Evolutionary conservation across 768 basidiomycete genomes (phyloP).

Genomic region (Suillus subalutaceus): DNA sequence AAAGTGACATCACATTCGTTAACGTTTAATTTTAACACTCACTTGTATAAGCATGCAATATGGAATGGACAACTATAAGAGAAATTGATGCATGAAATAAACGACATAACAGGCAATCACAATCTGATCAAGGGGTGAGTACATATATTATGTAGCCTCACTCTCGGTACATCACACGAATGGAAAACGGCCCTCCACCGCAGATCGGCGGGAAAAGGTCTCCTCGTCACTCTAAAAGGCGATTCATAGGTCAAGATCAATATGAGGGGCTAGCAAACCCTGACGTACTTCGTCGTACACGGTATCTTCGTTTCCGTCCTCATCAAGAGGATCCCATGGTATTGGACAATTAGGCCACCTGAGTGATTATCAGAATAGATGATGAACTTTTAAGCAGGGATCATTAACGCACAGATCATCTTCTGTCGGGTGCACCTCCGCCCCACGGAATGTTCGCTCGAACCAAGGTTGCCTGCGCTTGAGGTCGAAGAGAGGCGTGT

Average conservation of each 20-base stretch:
- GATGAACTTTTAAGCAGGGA: neutral
- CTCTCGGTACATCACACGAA: neutral
- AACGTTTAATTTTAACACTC: too few species aligned
- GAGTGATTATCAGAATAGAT: neutral
- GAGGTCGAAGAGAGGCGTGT: slow-evolving; percentile 31
- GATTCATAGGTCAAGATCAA: neutral
- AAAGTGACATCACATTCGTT: too few species aligned
- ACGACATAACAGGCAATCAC: neutral
- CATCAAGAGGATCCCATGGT: slow-evolving; percentile 29
- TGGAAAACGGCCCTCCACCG: neutral
- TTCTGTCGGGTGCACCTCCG: slow-evolving; percentile 7
- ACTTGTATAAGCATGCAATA: neutral
- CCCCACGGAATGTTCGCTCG: slow-evolving; percentile 17
- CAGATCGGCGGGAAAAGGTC: neutral
- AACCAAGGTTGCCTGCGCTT: slow-evolving; percentile 16
- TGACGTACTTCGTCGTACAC: slow-evolving; percentile 5
- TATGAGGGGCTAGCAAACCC: neutral
- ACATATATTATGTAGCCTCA: neutral
- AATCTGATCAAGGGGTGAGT: neutral
- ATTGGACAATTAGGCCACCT: slow-evolving; percentile 23
- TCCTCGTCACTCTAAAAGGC: neutral
- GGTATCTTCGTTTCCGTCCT: slow-evolving; percentile 28
- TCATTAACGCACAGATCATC: slow-evolving; percentile 19
- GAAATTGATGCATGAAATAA: neutral
- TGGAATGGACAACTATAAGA: neutral